phyloP scores from a whole-genome alignment of 2,329 filamentous ascomycete genomes.

The Purpureocillium takamizusanense region DNA sequence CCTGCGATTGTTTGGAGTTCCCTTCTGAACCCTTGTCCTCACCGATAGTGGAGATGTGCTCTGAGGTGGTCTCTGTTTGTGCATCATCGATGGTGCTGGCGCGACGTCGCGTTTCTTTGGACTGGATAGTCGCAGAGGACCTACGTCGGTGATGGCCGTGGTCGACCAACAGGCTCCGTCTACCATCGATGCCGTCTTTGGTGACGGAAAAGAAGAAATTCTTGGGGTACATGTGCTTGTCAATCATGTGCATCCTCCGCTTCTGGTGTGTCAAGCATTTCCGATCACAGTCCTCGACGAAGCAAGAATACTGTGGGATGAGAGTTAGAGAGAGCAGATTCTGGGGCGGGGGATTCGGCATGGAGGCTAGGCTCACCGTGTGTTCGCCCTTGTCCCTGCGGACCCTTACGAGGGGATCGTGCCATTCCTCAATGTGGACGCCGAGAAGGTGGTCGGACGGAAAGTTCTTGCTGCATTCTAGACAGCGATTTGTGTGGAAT shows the following conservation, averaged over 20 bases:
- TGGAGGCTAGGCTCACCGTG: constrained; percentile 48
- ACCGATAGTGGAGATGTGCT: constrained; percentile 7
- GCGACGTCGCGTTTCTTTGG: constrained; percentile 22
- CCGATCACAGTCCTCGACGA: constrained; percentile 79
- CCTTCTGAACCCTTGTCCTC: constrained; percentile 6
- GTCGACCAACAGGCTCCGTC: constrained; percentile 68
- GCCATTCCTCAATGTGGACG: constrained; percentile 84
- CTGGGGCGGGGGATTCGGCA: too few species aligned
- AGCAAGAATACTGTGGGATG: constrained; percentile 64
- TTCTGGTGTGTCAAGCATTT: constrained; percentile 79
- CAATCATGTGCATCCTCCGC: constrained; percentile 77
- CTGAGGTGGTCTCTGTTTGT: constrained; percentile 8
- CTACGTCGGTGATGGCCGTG: constrained; percentile 36
- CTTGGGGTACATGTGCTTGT: constrained; percentile 87
- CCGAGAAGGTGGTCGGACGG: constrained; percentile 72
- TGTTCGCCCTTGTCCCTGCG: constrained; percentile 74
- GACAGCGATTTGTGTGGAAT: constrained; percentile 74
- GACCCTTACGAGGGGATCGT: constrained; percentile 70
- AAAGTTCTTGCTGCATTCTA: constrained; percentile 79
- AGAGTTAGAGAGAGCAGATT: not conserved
- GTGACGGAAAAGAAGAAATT: constrained; percentile 85
- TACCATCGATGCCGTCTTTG: constrained; percentile 80
- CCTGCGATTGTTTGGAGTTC: constrained; percentile 18
- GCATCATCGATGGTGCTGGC: constrained; percentile 21
- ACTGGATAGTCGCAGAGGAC: constrained; percentile 31